Percentiles rank a stretch among this genome's conserved stretches.
Conservation (phyloP, 768 basidiomycete genomes). For the Tylopilus vinaceipallidus region DNA sequence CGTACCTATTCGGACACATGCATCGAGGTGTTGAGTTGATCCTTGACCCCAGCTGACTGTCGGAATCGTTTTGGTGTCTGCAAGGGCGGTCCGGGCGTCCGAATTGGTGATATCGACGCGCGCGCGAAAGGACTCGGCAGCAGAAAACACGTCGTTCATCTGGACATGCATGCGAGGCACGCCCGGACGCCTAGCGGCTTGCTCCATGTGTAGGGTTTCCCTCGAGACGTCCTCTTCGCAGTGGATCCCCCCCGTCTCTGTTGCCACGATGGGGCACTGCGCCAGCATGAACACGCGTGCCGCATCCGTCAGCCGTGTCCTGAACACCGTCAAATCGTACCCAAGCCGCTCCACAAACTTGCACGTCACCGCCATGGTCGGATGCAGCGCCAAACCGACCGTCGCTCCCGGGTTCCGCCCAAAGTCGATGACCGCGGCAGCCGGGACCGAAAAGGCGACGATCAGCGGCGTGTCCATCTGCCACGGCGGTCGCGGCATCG, state of each 20-base stretch:
- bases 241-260: not conserved
- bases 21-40: not conserved
- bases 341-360: slow-evolving; percentile 13
- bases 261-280: slow-evolving; percentile 10
- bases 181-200: not conserved
- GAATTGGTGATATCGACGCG: slow-evolving; percentile 23
- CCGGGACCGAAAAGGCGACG: slow-evolving; percentile 19
- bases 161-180: slow-evolving; percentile 4
- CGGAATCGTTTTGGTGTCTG: slow-evolving; percentile 3
- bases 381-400: slow-evolving; percentile 14
- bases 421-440: slow-evolving; percentile 12
- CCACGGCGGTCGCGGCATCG: slow-evolving; percentile 10
- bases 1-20: slow-evolving; percentile 11
- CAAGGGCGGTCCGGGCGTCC: slow-evolving; percentile 11
- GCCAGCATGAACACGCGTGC: slow-evolving; percentile 19
- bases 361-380: slow-evolving; percentile 8
- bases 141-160: slow-evolving; percentile 10
- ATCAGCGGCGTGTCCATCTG: slow-evolving; percentile 15
- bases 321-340: slow-evolving; percentile 16
- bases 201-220: not conserved
- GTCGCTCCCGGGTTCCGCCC: slow-evolving; percentile 4
- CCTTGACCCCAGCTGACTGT: not conserved
- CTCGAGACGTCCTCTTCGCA: not conserved
- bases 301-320: slow-evolving; percentile 11
- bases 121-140: slow-evolving; percentile 10